A percentile compares a stretch with the other conserved stretches of the same genome.
Evolutionary conservation across 2,329 filamentous ascomycete species (phyloP).

Genomic region (Coniosporium tulheliwenetii): DNA sequence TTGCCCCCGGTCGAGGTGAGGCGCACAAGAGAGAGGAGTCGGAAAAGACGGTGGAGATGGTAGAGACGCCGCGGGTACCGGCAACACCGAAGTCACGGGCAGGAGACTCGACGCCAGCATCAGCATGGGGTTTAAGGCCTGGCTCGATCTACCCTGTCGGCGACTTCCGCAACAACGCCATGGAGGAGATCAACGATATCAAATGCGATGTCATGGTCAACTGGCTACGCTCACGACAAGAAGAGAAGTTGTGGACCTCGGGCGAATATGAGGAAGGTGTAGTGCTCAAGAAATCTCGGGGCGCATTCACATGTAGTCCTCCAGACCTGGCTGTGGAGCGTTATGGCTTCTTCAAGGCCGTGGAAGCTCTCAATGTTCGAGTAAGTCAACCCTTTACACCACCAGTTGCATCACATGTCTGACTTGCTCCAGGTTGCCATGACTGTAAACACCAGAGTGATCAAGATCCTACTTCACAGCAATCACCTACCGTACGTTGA

Average conservation of each 20-base stretch:
- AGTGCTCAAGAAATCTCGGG: conserved; percentile 35
- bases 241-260: conserved; percentile 37
- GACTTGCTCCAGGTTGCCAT: conserved; percentile 40
- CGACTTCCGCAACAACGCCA: conserved; percentile 20
- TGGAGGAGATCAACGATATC: conserved; percentile 34
- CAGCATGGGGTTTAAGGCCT: conserved; percentile 12
- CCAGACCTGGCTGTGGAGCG: conserved; percentile 27
- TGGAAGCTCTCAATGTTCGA: conserved; percentile 35
- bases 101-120: background rate
- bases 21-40: background rate
- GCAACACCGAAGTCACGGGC: background rate
- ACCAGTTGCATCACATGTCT: conserved; percentile 2
- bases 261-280: conserved; percentile 36
- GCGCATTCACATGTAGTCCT: conserved; percentile 36
- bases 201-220: conserved; percentile 48
- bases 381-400: conserved; percentile 22
- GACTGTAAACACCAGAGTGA: conserved; percentile 50
- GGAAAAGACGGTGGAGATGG: conserved; percentile 1
- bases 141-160: conserved; percentile 17
- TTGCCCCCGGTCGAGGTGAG: background rate
- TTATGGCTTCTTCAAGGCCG: conserved; percentile 33
- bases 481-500: conserved; percentile 40
- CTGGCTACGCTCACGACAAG: conserved; percentile 46
- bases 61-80: background rate
- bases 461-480: conserved; percentile 41